These are phyloP conservation scores for Moesziomyces antarcticus DNA, from an alignment of 1,284 basidiomycete genomes.

Conservation along the genomic window DNA sequence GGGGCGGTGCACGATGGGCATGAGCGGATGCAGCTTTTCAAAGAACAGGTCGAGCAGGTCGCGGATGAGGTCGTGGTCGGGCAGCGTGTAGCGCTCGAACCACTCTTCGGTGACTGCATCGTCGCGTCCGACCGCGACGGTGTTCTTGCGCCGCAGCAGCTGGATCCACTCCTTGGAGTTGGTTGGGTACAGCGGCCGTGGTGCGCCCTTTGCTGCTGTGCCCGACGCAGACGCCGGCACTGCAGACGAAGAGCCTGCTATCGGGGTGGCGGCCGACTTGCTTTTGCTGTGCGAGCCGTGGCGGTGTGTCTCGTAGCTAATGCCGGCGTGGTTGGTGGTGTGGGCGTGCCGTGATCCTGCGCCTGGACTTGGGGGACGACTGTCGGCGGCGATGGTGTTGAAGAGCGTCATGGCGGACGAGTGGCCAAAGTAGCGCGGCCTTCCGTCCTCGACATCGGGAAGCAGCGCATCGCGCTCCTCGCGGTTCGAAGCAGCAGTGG, in stretches of 20 bases:
- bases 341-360: constrained; percentile 18
- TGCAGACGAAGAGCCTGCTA: not conserved
- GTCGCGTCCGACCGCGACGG: constrained; percentile 58
- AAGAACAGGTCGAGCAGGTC: constrained; percentile 55
- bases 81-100: constrained; percentile 56
- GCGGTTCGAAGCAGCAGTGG: constrained; percentile 10
- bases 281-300: constrained; percentile 5
- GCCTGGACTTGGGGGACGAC: constrained; percentile 48
- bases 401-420: constrained; percentile 54
- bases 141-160: constrained; percentile 55
- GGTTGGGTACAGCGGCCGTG: constrained; percentile 48
- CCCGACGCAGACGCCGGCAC: not conserved
- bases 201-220: not conserved
- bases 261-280: constrained; percentile 2
- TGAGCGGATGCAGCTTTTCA: constrained; percentile 50
- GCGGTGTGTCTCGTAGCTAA: constrained; percentile 47
- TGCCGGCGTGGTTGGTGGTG: constrained; percentile 26
- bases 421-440: constrained; percentile 57
- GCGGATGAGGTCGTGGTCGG: constrained; percentile 42
- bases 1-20: constrained; percentile 59
- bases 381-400: constrained; percentile 44
- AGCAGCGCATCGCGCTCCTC: constrained; percentile 42
- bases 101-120: constrained; percentile 54
- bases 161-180: constrained; percentile 61
- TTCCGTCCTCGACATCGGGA: constrained; percentile 59